Evolutionary conservation across 495 filamentous ascomycete genomes (phyloP).

Genomic region (Xylaria nigripes): DNA sequence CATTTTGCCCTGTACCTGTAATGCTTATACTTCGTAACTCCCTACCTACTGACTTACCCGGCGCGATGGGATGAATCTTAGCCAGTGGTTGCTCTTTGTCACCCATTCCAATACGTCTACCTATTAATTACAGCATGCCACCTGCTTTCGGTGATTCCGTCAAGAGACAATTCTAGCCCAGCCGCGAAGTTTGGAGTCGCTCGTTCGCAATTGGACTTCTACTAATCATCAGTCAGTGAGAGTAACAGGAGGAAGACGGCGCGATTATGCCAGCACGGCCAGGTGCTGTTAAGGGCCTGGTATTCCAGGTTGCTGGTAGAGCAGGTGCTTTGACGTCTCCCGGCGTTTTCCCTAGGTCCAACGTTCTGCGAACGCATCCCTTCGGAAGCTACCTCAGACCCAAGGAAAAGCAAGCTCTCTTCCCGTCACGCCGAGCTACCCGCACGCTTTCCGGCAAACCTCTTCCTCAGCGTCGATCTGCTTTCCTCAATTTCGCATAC

Average conservation of each 20-base stretch:
- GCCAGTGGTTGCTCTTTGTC: too few species aligned
- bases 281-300: neutral
- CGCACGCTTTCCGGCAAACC: slow-evolving; percentile 42
- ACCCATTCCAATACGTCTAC: too few species aligned
- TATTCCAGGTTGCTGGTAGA: slow-evolving; percentile 4
- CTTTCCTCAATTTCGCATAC: slow-evolving; percentile 42
- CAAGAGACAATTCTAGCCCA: too few species aligned
- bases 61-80: too few species aligned
- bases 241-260: neutral
- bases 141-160: too few species aligned
- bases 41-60: too few species aligned
- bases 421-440: slow-evolving; percentile 9
- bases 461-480: slow-evolving; percentile 37
- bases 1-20: neutral
- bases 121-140: too few species aligned
- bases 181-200: neutral
- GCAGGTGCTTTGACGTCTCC: neutral
- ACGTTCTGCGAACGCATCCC: slow-evolving; percentile 4
- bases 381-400: slow-evolving; percentile 4
- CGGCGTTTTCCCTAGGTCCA: neutral
- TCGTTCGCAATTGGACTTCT: neutral
- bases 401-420: slow-evolving; percentile 11
- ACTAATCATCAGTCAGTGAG: neutral
- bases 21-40: neutral
- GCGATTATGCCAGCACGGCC: slow-evolving; percentile 9